A percentile compares a stretch with the other conserved stretches of the same genome.
Evolutionary conservation across 257 asterid species (phyloP).

Genomic region (Nicotiana noctiflora): DNA sequence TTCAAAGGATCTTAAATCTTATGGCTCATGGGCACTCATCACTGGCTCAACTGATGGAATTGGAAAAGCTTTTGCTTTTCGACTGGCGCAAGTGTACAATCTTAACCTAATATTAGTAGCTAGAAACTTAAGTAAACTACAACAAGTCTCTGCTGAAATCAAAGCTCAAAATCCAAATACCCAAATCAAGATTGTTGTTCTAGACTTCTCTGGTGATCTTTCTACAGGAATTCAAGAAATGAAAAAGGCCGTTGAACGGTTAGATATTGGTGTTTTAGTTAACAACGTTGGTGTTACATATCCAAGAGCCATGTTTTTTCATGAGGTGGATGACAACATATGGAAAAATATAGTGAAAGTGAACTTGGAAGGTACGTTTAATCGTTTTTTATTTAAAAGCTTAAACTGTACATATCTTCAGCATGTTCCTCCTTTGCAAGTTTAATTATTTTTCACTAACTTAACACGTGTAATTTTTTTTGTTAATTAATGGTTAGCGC

Average conservation of each 20-base stretch:
- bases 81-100: constrained; percentile 45
- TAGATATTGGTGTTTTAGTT: constrained; percentile 72
- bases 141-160: constrained; percentile 33
- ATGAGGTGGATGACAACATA: constrained; percentile 51
- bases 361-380: constrained; percentile 33
- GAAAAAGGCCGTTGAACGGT: constrained; percentile 28
- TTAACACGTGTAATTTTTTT: too few relatives aligned
- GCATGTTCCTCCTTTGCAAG: too few relatives aligned
- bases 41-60: constrained; percentile 91
- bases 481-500: too few relatives aligned
- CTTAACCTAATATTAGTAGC: constrained; percentile 64
- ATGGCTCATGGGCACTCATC: constrained; percentile 80
- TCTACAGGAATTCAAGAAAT: constrained; percentile 15
- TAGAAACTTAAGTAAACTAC: constrained; percentile 38
- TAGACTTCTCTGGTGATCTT: constrained; percentile 38
- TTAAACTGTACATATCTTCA: too few relatives aligned
- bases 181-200: constrained; percentile 23
- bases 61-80: constrained; percentile 65
- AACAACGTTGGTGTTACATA: constrained; percentile 84
- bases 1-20: constrained; percentile 37
- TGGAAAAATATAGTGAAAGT: constrained; percentile 70
- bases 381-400: too few relatives aligned
- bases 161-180: constrained; percentile 18
- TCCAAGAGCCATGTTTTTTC: constrained; percentile 60
- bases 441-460: too few relatives aligned